Evolutionary conservation across 495 filamentous ascomycete genomes (phyloP).

Genomic region (Filosporella fistucella): DNA sequence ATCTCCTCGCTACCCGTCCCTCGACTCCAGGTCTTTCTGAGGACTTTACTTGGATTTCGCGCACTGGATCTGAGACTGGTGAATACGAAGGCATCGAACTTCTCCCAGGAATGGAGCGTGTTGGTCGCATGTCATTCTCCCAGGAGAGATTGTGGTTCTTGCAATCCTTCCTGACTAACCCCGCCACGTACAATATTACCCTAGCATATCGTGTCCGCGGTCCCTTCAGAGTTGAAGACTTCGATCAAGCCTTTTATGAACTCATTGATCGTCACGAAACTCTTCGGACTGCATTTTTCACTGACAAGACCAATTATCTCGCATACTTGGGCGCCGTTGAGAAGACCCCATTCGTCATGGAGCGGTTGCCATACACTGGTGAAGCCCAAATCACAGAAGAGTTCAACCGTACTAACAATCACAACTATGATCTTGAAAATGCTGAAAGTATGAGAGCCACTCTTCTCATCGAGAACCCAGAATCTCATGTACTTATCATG

Average conservation of each 20-base stretch:
- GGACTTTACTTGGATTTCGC: not conserved
- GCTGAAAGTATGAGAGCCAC: slow-evolving; percentile 18
- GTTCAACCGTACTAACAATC: slow-evolving; percentile 11
- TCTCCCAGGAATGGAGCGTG: not conserved
- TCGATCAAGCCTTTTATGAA: slow-evolving; percentile 8
- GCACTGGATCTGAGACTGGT: not conserved
- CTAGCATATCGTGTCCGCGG: not conserved
- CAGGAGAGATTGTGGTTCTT: slow-evolving; percentile 1
- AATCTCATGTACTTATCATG: slow-evolving; percentile 17
- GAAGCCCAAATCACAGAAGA: slow-evolving; percentile 16
- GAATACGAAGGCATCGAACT: not conserved
- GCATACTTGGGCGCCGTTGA: slow-evolving; percentile 12
- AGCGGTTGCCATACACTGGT: slow-evolving; percentile 8
- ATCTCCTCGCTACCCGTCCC: not conserved
- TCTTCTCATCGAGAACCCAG: slow-evolving; percentile 12
- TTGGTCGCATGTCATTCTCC: not conserved
- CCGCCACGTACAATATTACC: slow-evolving; percentile 31
- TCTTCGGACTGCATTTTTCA: slow-evolving; percentile 23
- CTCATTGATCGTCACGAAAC: slow-evolving; percentile 10
- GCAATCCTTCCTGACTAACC: slow-evolving; percentile 13
- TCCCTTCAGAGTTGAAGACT: not conserved
- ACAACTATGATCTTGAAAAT: slow-evolving; percentile 20
- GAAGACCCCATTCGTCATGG: slow-evolving; percentile 12
- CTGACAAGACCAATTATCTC: slow-evolving; percentile 8
- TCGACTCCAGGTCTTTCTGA: not conserved